phyloP scores from a whole-genome alignment of 371 early-diverging fungal genomes.

The Quaeritorhiza haematococci region DNA sequence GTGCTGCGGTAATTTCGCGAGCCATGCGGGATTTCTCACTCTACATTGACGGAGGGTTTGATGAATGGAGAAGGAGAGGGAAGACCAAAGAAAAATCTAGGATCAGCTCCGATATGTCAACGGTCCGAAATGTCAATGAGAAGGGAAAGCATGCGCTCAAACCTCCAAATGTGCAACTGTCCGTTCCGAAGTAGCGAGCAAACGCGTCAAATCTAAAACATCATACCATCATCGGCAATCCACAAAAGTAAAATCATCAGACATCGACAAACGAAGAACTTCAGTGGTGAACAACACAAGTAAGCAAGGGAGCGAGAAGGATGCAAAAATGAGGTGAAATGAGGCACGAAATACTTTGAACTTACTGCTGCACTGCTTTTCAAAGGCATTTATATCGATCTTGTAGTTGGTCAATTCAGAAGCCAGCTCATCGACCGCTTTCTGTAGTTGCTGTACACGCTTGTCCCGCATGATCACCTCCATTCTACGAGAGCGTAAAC shows the following conservation, averaged over 20 bases:
- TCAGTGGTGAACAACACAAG: too few relatives aligned
- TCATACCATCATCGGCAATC: not conserved
- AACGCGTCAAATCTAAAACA: constrained; percentile 28
- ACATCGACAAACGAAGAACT: too few relatives aligned
- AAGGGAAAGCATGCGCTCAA: too few relatives aligned
- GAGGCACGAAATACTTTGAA: not conserved
- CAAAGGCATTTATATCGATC: constrained; percentile 34
- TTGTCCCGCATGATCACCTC: constrained; percentile 43
- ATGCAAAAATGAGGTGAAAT: too few relatives aligned
- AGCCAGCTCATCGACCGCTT: constrained; percentile 21
- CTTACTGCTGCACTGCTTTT: constrained; percentile 34
- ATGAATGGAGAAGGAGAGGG: not conserved
- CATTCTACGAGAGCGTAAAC: constrained; percentile 27
- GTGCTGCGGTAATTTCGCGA: constrained; percentile 36
- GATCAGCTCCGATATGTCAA: too few relatives aligned
- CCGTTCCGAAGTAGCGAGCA: constrained; percentile 31
- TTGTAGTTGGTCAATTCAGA: constrained; percentile 21
- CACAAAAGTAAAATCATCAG: constrained; percentile 1
- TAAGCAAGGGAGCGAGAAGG: too few relatives aligned
- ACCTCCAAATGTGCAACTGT: constrained; percentile 32
- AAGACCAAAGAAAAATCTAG: not conserved
- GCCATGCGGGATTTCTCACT: constrained; percentile 31
- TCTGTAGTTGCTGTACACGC: constrained; percentile 28
- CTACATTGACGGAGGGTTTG: too few relatives aligned
- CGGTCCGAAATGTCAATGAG: not conserved